These are phyloP conservation scores for Erigeron canadensis DNA, from an alignment of 129 eudicot genomes.

Conservation along the genomic window DNA sequence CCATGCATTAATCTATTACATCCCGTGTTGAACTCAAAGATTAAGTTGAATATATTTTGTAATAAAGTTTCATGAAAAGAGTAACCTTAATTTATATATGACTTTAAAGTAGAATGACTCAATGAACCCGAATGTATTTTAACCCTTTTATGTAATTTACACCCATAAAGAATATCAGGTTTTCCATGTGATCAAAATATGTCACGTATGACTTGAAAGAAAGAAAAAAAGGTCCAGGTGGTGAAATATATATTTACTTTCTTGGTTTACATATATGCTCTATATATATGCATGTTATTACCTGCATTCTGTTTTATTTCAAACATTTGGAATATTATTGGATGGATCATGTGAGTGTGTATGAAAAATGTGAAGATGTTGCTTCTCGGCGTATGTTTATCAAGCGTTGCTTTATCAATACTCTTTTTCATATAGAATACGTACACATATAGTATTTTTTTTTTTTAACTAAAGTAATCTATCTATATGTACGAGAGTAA, in stretches of 20 bases:
- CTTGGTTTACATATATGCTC: too few relatives aligned
- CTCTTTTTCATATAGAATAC: not conserved
- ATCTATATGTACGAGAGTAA: too few relatives aligned
- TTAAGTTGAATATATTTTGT: too few relatives aligned
- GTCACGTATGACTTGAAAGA: not conserved
- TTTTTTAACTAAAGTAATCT: too few relatives aligned
- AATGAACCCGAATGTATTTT: too few relatives aligned
- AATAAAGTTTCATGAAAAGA: too few relatives aligned
- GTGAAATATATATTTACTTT: not conserved
- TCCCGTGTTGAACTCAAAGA: too few relatives aligned
- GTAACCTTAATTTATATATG: too few relatives aligned
- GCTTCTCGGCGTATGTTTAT: not conserved
- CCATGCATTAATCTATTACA: too few relatives aligned
- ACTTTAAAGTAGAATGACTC: too few relatives aligned
- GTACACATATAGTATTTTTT: too few relatives aligned
- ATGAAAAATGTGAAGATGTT: not conserved
- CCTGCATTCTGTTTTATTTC: not conserved
- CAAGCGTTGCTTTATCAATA: not conserved
- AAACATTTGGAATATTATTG: not conserved
- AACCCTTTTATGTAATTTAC: too few relatives aligned
- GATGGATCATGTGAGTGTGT: not conserved
- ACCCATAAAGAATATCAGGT: not conserved
- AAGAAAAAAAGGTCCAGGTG: not conserved
- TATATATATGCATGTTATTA: not conserved
- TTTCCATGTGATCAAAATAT: constrained; percentile 1